phyloP scores from a whole-genome alignment of 805 yeast species.

The Grigorovia yakushimaensis region DNA sequence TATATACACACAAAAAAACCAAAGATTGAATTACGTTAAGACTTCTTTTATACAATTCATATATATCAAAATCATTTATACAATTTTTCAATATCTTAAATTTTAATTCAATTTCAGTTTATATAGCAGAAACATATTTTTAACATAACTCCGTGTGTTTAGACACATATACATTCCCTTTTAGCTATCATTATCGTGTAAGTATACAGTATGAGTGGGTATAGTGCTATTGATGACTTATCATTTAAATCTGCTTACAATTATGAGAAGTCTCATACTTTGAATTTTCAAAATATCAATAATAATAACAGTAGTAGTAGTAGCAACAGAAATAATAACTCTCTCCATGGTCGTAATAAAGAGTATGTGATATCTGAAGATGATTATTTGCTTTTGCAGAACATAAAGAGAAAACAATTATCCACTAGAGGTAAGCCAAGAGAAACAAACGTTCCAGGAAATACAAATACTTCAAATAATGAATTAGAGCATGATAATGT shows the following conservation, averaged over 20 bases:
- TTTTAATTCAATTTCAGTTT: too few relatives aligned
- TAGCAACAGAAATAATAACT: not conserved
- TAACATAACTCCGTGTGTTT: not conserved
- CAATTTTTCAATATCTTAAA: too few relatives aligned
- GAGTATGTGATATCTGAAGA: constrained; percentile 21
- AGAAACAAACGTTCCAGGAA: not conserved
- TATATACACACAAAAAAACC: constrained; percentile 51
- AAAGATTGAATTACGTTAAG: constrained; percentile 44
- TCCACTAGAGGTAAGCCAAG: constrained; percentile 24
- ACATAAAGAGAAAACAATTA: constrained; percentile 10
- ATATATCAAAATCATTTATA: not conserved
- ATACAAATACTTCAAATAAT: not conserved
- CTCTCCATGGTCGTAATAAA: not conserved
- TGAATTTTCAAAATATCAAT: not conserved
- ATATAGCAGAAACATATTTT: too few relatives aligned
- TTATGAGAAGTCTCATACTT: constrained; percentile 23
- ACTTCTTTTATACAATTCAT: not conserved
- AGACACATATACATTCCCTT: too few relatives aligned
- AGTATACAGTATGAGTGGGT: not conserved
- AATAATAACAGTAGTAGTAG: not conserved
- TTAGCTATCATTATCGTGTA: not conserved
- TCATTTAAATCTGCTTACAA: constrained; percentile 25
- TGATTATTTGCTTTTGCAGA: constrained; percentile 20
- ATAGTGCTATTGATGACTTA: constrained; percentile 6
- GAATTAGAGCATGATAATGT: not conserved